Evolutionary conservation across 148 eudicot genomes (phyloP).

Genomic region (Oxyria digyna): DNA sequence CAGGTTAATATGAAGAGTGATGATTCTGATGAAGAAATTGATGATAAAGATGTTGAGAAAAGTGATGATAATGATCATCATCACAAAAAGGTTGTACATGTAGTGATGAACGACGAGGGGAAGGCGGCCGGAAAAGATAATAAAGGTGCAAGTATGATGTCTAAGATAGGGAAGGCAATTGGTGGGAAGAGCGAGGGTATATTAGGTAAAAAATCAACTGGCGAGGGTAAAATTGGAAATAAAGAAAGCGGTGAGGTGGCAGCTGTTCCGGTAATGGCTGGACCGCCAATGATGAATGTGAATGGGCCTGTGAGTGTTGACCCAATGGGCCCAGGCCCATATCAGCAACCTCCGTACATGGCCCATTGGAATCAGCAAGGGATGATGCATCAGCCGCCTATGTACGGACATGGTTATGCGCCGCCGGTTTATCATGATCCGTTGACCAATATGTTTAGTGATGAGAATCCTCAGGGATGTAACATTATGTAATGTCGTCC

Average conservation of each 20-base stretch:
- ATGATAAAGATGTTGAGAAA: no score
- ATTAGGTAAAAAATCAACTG: conserved; percentile 8
- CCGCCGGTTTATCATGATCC: conserved; percentile 14
- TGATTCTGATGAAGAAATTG: conserved; percentile 15
- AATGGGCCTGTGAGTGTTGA: neutral
- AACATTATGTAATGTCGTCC: conserved; percentile 31
- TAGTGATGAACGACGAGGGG: conserved; percentile 5
- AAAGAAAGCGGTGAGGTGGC: conserved; percentile 7
- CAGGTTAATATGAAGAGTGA: conserved; percentile 12
- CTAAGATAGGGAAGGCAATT: neutral
- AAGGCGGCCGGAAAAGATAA: conserved; percentile 8
- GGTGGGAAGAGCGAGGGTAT: conserved; percentile 12
- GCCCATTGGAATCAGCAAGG: conserved; percentile 42
- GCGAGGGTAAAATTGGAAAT: conserved; percentile 17
- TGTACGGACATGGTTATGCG: conserved; percentile 35
- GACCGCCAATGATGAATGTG: conserved; percentile 4
- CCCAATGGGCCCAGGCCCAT: conserved; percentile 18
- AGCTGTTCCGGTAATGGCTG: conserved; percentile 36
- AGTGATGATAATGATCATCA: conserved; percentile 6
- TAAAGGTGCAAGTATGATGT: neutral
- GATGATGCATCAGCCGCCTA: conserved; percentile 21
- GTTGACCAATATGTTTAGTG: conserved; percentile 39
- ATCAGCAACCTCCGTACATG: conserved; percentile 27
- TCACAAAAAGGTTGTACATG: neutral
- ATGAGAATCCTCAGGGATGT: conserved; percentile 47